Evolutionary conservation across 2,329 filamentous ascomycete species (phyloP), one percentile per base, ranked within the genome.

Genomic region (Fusarium sarcochroum): DNA sequence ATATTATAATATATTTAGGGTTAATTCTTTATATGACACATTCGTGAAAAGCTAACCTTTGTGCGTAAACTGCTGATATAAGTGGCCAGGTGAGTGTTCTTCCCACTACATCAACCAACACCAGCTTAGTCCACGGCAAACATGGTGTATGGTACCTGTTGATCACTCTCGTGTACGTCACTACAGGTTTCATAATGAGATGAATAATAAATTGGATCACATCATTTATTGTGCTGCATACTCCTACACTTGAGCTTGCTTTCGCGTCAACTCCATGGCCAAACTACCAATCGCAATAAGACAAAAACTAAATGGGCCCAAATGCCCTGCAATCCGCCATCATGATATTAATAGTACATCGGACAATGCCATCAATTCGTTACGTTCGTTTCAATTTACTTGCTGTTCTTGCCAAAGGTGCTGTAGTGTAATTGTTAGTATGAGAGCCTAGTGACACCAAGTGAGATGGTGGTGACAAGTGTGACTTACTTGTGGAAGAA

Each of bases 401-500:
- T 78, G 32, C 57, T 55, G 23, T 78, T 76, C 45, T 75, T 78
- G 21, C 77, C 76, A 41, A 80, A 76, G 62, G 76, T 79, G 57
- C 79, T 80, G 13, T 4, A 15, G 3, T 25, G 7, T 5, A 5
- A 20, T 41, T 58, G 63, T 65, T 8, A 65, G 48, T 41, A 23
- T 32, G n/a, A 27, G 27, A 41, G 18, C 35, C 20, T n/a, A 44
- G 32, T 35, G 20, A 23, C 14, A 11, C 47, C 5, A 14, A 18
- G n/a, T 47, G 37, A 18, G 14, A 27, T 15, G 4, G 25, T 20
- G 17, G 27, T 30, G 10, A 45, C 11, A 25, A 23, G 13, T 23
- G 48, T 46, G 14, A 73, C 84, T 53, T 76, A 89, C 86, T 83
- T 87, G 69, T 87, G 82, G 84, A 87, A 89, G 79, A 88, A 82